These are phyloP conservation scores for Bruguiera gymnorhiza DNA, from an alignment of 345 rosid genomes.

Conservation along the genomic window DNA sequence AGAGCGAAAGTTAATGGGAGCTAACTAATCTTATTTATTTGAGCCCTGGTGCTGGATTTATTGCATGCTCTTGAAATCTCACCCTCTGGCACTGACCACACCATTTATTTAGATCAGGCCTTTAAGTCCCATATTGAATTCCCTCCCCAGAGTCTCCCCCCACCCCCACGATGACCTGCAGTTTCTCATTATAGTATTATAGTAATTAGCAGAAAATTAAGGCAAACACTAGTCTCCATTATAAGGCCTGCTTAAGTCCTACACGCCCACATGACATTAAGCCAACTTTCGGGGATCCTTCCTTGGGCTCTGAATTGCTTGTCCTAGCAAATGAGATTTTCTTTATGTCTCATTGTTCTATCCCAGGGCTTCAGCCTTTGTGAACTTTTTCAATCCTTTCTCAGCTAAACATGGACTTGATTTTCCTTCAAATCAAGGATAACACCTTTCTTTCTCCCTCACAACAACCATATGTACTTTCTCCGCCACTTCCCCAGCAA, in stretches of 20 bases:
- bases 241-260: background rate
- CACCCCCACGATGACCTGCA: background rate
- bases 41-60: conserved; percentile 18
- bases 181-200: background rate
- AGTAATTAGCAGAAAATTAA: background rate
- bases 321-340: conserved; percentile 19
- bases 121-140: conserved; percentile 23
- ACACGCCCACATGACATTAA: background rate
- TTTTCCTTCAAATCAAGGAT: conserved; percentile 30
- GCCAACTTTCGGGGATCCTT: background rate
- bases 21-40: conserved; percentile 19
- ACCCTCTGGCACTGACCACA: conserved; percentile 9
- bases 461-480: conserved; percentile 26
- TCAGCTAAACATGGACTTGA: conserved; percentile 36
- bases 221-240: background rate
- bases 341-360: conserved; percentile 17
- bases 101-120: conserved; percentile 24
- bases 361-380: conserved; percentile 26
- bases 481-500: conserved; percentile 33
- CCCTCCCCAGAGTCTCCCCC: conserved; percentile 15
- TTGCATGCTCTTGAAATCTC: conserved; percentile 20
- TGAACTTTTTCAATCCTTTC: conserved; percentile 10
- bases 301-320: conserved; percentile 11
- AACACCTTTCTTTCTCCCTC: conserved; percentile 31
- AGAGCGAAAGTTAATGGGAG: conserved; percentile 1